Percentiles rank a stretch among this genome's conserved stretches.
Conservation (phyloP, 2,329 filamentous ascomycete species). For the Pseudovirgaria hyperparasitica region DNA sequence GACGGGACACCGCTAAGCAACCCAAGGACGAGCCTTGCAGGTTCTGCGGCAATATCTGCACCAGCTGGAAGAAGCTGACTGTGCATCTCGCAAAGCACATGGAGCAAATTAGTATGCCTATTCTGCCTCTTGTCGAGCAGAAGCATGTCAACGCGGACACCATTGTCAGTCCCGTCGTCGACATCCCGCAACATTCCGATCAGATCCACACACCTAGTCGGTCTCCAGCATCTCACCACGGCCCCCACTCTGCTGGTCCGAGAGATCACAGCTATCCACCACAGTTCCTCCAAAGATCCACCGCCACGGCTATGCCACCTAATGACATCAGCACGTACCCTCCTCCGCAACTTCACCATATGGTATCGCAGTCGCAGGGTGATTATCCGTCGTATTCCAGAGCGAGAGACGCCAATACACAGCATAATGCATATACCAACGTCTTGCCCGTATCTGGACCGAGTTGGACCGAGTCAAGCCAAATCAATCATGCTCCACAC, state of each 20-base stretch:
- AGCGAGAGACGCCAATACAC: background rate
- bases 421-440: background rate
- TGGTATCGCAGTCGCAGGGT: no score
- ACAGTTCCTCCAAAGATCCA: conserved; percentile 1
- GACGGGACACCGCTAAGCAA: conserved; percentile 50
- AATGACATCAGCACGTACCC: conserved; percentile 25
- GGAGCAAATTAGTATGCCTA: conserved; percentile 78
- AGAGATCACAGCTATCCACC: no score
- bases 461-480: no score
- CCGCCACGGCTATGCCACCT: conserved; percentile 6
- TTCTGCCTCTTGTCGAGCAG: conserved; percentile 40
- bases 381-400: no score
- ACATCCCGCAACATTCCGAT: conserved; percentile 18
- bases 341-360: no score
- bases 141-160: conserved; percentile 24
- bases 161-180: conserved; percentile 24
- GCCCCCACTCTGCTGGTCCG: no score
- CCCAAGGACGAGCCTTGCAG: conserved; percentile 71
- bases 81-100: conserved; percentile 92
- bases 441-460: no score
- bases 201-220: conserved; percentile 15
- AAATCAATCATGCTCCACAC: no score
- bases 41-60: conserved; percentile 72
- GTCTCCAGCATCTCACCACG: conserved; percentile 5
- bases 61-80: conserved; percentile 83